Conservation (phyloP, 2,329 filamentous ascomycete species). For the Nemania sp. region DNA sequence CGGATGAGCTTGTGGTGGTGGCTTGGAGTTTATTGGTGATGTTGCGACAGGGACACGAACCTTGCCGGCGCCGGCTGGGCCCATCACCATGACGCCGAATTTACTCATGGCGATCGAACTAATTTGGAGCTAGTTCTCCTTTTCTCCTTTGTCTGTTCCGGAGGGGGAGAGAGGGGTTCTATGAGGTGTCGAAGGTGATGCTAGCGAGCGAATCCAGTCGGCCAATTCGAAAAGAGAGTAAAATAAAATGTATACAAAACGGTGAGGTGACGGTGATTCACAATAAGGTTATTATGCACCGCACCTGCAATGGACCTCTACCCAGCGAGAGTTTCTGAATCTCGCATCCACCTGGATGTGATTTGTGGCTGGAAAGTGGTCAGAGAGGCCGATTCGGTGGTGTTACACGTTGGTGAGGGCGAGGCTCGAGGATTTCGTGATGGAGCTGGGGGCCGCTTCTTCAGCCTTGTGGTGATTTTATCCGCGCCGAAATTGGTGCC, state of each 20-base stretch:
- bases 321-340: too few species aligned
- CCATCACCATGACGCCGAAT: constrained; percentile 94
- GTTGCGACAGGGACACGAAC: constrained; percentile 46
- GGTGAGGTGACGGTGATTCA: not conserved
- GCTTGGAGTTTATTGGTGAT: not conserved
- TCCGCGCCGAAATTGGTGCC: not conserved
- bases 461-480: constrained; percentile 15
- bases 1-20: not conserved
- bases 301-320: not conserved
- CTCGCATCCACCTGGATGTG: too few species aligned
- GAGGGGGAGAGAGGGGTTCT: too few species aligned
- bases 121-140: too few species aligned
- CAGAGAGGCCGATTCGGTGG: too few species aligned
- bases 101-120: constrained; percentile 72
- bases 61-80: constrained; percentile 94
- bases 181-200: not conserved
- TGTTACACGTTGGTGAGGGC: not conserved
- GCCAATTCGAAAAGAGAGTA: too few species aligned
- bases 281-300: not conserved
- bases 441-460: not conserved
- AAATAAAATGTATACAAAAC: not conserved
- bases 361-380: too few species aligned
- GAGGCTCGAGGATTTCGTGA: not conserved
- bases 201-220: not conserved
- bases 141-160: too few species aligned